Evolutionary conservation across 2,329 filamentous ascomycete species (phyloP).

Genomic region (Biscogniauxia sp.): DNA sequence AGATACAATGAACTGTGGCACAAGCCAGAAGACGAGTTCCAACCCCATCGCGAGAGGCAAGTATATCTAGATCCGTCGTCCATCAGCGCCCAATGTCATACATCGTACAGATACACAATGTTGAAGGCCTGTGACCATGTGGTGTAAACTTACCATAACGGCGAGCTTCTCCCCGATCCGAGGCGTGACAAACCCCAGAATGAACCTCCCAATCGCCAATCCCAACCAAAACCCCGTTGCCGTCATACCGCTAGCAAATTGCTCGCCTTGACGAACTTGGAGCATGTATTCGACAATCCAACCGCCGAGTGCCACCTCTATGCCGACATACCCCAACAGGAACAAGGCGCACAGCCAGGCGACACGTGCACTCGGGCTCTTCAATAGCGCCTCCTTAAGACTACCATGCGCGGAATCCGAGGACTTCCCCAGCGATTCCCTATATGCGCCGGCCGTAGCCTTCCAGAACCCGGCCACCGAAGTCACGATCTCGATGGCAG

Average conservation of each 20-base stretch:
- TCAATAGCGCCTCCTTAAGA: conserved; percentile 40
- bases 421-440: conserved; percentile 34
- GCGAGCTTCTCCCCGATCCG: conserved; percentile 67
- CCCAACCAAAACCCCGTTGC: conserved; percentile 82
- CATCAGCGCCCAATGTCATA: conserved; percentile 7
- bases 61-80: conserved; percentile 47
- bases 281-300: conserved; percentile 89
- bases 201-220: conserved; percentile 67
- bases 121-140: background rate
- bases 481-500: conserved; percentile 51
- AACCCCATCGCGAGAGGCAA: conserved; percentile 61
- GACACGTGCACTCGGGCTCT: conserved; percentile 45
- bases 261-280: conserved; percentile 62
- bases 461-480: conserved; percentile 56
- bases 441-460: conserved; percentile 54
- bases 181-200: conserved; percentile 73
- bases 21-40: conserved; percentile 76
- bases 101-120: background rate
- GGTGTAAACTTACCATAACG: conserved; percentile 39
- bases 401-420: conserved; percentile 27
- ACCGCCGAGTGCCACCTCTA: conserved; percentile 72
- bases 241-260: conserved; percentile 71
- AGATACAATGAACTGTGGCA: conserved; percentile 73
- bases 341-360: conserved; percentile 73
- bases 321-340: conserved; percentile 72